Evolutionary conservation across 108 stramenopile genomes (phyloP).

Genomic region (Epipyxis sp.): DNA sequence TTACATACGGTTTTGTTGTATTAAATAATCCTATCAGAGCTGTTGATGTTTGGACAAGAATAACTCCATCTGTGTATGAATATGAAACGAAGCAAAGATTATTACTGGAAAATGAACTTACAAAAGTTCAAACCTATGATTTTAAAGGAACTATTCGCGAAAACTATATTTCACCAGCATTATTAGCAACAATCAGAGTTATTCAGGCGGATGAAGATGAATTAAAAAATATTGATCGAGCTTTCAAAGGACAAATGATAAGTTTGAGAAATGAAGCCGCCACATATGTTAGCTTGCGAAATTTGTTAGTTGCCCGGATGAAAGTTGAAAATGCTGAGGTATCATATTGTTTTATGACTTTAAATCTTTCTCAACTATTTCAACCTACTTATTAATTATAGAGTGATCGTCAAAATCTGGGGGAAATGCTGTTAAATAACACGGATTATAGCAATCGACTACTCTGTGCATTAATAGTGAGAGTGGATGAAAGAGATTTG

Average conservation of each 20-base stretch:
- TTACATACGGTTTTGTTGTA: conserved; percentile 25
- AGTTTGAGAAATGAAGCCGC: not conserved
- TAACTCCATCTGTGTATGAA: not conserved
- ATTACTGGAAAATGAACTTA: not conserved
- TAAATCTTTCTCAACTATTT: not conserved
- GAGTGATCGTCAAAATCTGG: not conserved
- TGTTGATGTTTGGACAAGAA: conserved; percentile 4
- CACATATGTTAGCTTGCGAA: not conserved
- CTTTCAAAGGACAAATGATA: not conserved
- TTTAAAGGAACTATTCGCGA: not conserved
- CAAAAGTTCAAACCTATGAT: not conserved
- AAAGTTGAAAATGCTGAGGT: not conserved
- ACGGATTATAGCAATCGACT: not conserved
- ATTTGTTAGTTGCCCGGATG: not conserved
- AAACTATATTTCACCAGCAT: not conserved
- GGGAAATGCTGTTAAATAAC: not conserved
- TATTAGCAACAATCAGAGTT: not conserved
- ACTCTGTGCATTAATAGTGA: not conserved
- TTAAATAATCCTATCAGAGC: not conserved
- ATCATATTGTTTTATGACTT: not conserved
- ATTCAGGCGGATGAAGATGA: not conserved
- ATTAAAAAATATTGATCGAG: not conserved
- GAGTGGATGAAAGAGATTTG: not conserved
- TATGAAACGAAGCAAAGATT: not conserved
- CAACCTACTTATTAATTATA: not conserved